Evolutionary conservation across 495 filamentous ascomycete species (phyloP), one percentile per base, ranked within the genome.

Genomic region (Diplogelasinospora grovesii): DNA sequence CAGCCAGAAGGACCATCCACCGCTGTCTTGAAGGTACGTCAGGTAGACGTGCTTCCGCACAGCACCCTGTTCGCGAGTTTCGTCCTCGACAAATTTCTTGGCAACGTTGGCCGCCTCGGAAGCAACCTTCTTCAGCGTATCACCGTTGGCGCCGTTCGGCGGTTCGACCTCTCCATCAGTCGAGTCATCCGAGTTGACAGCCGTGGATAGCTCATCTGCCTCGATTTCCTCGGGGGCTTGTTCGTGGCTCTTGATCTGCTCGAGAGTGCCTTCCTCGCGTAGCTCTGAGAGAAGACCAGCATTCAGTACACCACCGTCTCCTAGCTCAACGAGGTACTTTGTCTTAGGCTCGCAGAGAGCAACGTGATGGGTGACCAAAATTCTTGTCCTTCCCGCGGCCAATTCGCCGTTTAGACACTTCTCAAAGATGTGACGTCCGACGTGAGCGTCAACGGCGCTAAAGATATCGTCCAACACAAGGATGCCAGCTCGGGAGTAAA

Each of bases 401-500:
- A 92, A 59, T 22, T 79, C 71, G 0, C 86, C 86, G 13, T 72
- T 81, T 6, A 93, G 61, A 36, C 83, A 82, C 20, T 85, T 65
- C 40, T 90, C 81, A 43, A 82, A 86, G 33, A 90, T 77, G 50
- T 86, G 81, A 15, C 77, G 73, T 10, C 86, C 86, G 33, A 87
- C 85, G 54, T 90, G 85, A 9, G 83, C 73, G 50, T 78, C 75
- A 8, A 81, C 76, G 22, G 78, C 78, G 43, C 81, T 86, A 59
- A 93, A 93, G 26, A 93, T 89, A 52, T 93, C 86, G 52, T 93
- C 86, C 35, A 93, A 63, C 16, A 93, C 66, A 0, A 93, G 70
- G 40, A 88, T 82, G 0, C 83, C 82, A 4, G 86, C 86, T 2
- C 86, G 68, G 2, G 83, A 88, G 54, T 93, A 92, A 21, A 89